Evolutionary conservation across 2,329 filamentous ascomycete genomes (phyloP), one percentile per base, ranked within the genome.

Genomic region (Alternaria infectoria): DNA sequence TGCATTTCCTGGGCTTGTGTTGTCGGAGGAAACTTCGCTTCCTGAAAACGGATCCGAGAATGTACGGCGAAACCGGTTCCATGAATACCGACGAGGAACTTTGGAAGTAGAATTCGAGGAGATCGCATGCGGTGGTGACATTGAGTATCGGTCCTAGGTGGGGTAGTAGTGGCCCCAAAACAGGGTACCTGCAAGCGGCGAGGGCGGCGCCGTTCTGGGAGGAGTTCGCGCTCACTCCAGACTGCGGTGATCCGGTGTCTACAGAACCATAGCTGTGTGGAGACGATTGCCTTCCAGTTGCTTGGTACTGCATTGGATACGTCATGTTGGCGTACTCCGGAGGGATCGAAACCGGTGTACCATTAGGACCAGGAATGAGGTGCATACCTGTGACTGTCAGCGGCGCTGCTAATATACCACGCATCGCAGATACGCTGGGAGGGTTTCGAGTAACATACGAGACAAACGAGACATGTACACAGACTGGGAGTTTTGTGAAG

Each of bases 71-170:
- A 77, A 92, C 90, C 4, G 94, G 93, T 73, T 96, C 93, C 81
- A 96, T 90, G 80, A 95, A 91, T 3, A 91, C 90, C 2, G 93
- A 93, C 3, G 93, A 96, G 2, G 93, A 93, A 77, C 93, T 97
- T 52, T 92, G 89, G 77, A 97, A 97, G 80, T 97, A 97, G 49
- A 94, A 85, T 73, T 97, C 94, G 63, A 97, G 86, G 50, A 97
- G 85, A 77, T 97, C 93, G 82, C 93, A 97, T 9, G 94, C 94
- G 54, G 97, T 86, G 2, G 89, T 87, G 49, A 92, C 85, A 2
- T 93, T 92, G 45, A 97, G 89, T 65, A 97, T 92, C 60, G 88
- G 89, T 21, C 88, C 88, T 50, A 97, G 87, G 75, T 97, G 91
- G 17, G 93, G 92, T 30, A 97, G 80, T 3, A 97, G 84, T 32